Base-by-base conservation (phyloP, 2,329 filamentous ascomycete genomes). In the Stemphylium beticola region DNA sequence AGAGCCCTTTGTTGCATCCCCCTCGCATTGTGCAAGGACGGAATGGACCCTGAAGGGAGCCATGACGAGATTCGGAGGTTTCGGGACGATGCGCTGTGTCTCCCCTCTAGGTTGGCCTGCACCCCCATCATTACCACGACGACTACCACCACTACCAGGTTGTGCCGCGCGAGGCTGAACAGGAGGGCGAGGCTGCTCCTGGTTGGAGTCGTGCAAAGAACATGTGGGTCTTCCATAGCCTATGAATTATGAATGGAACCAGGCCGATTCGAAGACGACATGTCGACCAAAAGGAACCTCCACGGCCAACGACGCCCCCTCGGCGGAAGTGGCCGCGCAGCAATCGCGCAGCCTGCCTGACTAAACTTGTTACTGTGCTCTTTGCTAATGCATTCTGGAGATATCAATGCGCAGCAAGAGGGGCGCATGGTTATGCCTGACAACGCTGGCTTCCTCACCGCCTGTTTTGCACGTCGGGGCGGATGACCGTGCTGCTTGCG, bases 231-330 rank as follows among this genome's bases (percentile, higher is more conserved):
- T 55, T 53, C 57, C 57, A 57, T 62, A 34, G 54, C 60, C 63
- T 59, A 53, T 60, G 55, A 53, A 57, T 50, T 58, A 51, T 60
- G 55, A 55, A 57, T 50, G 66, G 61, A 70, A 69, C 48, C 52
- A 58, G 61, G 57, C 69, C 64, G 66, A 69, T 65, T 72, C 63
- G 64, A 72, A 64, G 58, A 60, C 44, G 45, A 40, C 22, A 18
- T 43, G 20, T 41, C 43, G 47, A 61, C 57, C 33, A 57, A 53
- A 53, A 37, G 36, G 43, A 38, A 18, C 45, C 20, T 24, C 26
- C 48, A 43, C 17, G 33, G 40, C 22, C 37, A 46, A 29, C 26
- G 26, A 29, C 26, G 26, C 26, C 26, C 26, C 26, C 9, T 29
- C 9, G 26, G 26, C 26, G 26, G 26, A 29, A 10, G 36, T 20